Evolutionary conservation across 225 moss, liverwort and hornwort genomes (phyloP).

Genomic region (Asterella californica): DNA sequence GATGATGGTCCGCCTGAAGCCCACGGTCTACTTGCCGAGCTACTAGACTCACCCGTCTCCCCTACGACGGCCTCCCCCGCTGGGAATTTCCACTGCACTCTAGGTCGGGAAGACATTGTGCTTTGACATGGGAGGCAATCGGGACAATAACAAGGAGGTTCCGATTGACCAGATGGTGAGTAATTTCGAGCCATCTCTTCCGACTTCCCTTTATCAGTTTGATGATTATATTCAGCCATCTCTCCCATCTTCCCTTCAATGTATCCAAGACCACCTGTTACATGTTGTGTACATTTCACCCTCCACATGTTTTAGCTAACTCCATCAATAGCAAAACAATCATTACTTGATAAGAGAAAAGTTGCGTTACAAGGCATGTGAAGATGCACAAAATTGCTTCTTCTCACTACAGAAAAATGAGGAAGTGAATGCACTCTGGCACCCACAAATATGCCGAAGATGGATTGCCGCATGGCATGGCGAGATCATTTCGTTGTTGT

Average conservation of each 20-base stretch:
- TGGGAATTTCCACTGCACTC: conserved; percentile 10
- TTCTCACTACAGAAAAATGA: background rate
- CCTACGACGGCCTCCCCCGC: background rate
- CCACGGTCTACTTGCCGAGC: background rate
- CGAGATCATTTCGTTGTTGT: background rate
- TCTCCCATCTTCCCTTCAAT: conserved; percentile 11
- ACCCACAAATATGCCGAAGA: background rate
- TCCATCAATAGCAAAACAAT: background rate
- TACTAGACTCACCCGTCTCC: conserved; percentile 9
- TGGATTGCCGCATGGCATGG: background rate
- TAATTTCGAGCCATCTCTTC: background rate
- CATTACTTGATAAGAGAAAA: too few species aligned
- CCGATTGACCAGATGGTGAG: background rate
- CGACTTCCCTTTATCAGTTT: conserved; percentile 1
- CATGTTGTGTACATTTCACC: background rate
- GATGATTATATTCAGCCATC: background rate
- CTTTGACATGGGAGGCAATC: background rate
- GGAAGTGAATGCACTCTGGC: background rate
- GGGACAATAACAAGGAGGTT: background rate
- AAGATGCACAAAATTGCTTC: background rate
- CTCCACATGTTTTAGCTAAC: background rate
- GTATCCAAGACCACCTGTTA: conserved; percentile 18
- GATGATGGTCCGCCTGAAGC: background rate
- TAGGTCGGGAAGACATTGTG: background rate
- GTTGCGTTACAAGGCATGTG: background rate